phyloP scores from a whole-genome alignment of 306 rosid genomes.

The Albizia julibrissin region DNA sequence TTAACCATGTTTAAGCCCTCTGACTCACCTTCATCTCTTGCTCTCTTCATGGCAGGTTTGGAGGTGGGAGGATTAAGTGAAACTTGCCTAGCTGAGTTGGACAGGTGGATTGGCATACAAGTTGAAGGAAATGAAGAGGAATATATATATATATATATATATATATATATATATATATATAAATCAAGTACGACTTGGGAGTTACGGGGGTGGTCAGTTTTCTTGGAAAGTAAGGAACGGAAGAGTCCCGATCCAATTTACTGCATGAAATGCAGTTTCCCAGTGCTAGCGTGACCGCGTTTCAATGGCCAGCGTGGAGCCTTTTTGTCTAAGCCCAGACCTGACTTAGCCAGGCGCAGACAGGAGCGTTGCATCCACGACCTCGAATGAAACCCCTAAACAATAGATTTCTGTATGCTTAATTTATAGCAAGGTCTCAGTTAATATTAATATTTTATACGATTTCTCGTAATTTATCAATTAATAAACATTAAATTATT shows the following conservation, averaged over 20 bases:
- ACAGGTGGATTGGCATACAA: not conserved
- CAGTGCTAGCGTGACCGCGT: not conserved
- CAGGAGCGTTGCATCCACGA: not conserved
- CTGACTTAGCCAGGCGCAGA: not conserved
- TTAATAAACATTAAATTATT: not conserved
- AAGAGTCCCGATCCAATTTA: not conserved
- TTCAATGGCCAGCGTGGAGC: not conserved
- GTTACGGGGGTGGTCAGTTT: not conserved
- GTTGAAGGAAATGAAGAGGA: not conserved
- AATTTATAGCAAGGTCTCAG: not conserved
- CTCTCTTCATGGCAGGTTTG: constrained; percentile 55
- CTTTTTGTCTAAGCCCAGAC: not conserved
- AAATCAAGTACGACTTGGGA: not conserved
- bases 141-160: too few relatives aligned
- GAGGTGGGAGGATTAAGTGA: not conserved
- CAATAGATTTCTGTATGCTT: not conserved
- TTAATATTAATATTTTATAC: not conserved
- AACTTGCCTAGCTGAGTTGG: not conserved
- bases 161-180: not conserved
- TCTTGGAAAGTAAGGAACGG: not conserved
- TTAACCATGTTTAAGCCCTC: constrained; percentile 29
- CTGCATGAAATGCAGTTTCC: not conserved
- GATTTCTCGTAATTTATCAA: not conserved
- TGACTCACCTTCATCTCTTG: constrained; percentile 33
- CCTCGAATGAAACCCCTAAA: too few relatives aligned